These are phyloP conservation scores for Pulveroboletus sp. DNA, from an alignment of 768 basidiomycete species.

Conservation along the genomic window DNA sequence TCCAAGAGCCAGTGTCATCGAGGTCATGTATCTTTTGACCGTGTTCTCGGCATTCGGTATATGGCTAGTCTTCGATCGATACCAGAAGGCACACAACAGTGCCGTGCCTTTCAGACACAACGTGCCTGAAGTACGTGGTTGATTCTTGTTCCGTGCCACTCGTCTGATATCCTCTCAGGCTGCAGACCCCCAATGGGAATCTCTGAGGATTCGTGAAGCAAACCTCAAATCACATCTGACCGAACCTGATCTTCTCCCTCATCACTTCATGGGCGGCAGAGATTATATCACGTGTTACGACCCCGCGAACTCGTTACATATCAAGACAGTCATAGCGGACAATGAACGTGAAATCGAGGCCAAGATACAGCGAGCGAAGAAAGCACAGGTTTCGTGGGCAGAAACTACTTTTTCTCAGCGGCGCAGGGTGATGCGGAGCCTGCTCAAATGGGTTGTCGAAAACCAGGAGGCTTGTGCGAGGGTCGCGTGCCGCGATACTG, in stretches of 20 bases:
- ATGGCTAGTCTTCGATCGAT: constrained; percentile 71
- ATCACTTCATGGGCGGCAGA: constrained; percentile 41
- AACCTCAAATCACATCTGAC: constrained; percentile 62
- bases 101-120: constrained; percentile 63
- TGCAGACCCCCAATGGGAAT: constrained; percentile 56
- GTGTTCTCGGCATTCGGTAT: constrained; percentile 75
- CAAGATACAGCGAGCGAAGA: constrained; percentile 65
- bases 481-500: constrained; percentile 89
- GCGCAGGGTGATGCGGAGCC: constrained; percentile 75
- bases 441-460: constrained; percentile 89
- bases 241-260: constrained; percentile 51
- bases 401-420: constrained; percentile 74
- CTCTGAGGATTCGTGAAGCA: constrained; percentile 52
- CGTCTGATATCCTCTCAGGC: constrained; percentile 37
- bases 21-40: constrained; percentile 63
- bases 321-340: constrained; percentile 76
- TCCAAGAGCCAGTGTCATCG: constrained; percentile 47
- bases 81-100: constrained; percentile 69
- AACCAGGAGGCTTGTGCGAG: constrained; percentile 85
- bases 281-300: constrained; percentile 89
- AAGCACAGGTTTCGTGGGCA: constrained; percentile 72
- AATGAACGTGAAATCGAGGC: constrained; percentile 60
- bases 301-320: constrained; percentile 81
- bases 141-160: not conserved
- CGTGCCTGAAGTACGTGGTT: constrained; percentile 51